These are phyloP conservation scores for Magnusiomyces tetraspermus DNA, from an alignment of 1,139 yeast genomes.

Conservation along the genomic window DNA sequence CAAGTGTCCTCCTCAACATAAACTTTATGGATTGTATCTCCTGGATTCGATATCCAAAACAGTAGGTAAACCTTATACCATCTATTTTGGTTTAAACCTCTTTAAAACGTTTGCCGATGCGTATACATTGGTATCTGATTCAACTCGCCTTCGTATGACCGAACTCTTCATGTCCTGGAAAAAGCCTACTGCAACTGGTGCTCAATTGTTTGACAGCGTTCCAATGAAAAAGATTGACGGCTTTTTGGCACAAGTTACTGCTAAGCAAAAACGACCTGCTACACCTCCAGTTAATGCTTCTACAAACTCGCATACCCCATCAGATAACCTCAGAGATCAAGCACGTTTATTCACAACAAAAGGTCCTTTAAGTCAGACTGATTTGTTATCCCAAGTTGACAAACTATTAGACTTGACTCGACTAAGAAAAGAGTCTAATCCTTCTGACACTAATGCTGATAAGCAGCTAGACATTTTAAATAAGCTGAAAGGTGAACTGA, in stretches of 20 bases:
- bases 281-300: conserved; percentile 1
- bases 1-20: conserved; percentile 63
- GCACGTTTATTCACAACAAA: conserved; percentile 5
- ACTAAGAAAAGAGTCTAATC: conserved; percentile 32
- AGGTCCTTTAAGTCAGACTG: conserved; percentile 23
- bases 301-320: conserved; percentile 4
- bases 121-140: conserved; percentile 67
- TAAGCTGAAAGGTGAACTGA: conserved; percentile 27
- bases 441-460: conserved; percentile 35
- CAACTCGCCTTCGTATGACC: conserved; percentile 61
- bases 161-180: conserved; percentile 87
- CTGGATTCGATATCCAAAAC: conserved; percentile 90
- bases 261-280: conserved; percentile 11
- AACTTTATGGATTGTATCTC: conserved; percentile 71
- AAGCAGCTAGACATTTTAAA: conserved; percentile 29
- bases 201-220: conserved; percentile 51
- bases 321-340: conserved; percentile 13
- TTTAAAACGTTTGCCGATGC: conserved; percentile 64
- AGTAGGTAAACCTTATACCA: conserved; percentile 80
- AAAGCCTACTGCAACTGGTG: conserved; percentile 35
- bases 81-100: conserved; percentile 57
- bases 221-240: conserved; percentile 65
- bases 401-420: conserved; percentile 34
- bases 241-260: conserved; percentile 50
- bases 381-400: conserved; percentile 35